phyloP scores from a whole-genome alignment of 768 basidiomycete species.

The Dioszegia hungarica region DNA sequence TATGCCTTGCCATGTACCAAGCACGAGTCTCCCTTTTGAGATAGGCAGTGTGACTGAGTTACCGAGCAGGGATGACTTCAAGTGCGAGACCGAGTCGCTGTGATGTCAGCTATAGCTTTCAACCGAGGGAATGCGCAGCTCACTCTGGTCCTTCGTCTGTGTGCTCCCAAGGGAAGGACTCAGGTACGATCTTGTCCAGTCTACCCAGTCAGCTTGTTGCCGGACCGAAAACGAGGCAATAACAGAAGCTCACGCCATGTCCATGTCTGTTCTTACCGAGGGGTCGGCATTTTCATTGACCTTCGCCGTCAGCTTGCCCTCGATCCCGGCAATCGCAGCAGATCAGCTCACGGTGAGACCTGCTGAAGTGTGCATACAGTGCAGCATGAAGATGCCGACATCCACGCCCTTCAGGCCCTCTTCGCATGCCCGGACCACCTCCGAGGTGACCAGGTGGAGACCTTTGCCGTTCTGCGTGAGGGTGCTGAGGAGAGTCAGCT shows the following conservation, averaged over 20 bases:
- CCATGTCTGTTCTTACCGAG: conserved; percentile 67
- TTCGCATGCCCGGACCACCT: conserved; percentile 63
- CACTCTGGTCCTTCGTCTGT: conserved; percentile 90
- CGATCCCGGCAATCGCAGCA: conserved; percentile 59
- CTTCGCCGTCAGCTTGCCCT: conserved; percentile 50
- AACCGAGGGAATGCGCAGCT: conserved; percentile 41
- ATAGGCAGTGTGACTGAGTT: conserved; percentile 79
- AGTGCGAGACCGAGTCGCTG: conserved; percentile 85
- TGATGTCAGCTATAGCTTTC: neutral
- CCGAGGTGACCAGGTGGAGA: conserved; percentile 78
- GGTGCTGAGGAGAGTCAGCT: conserved; percentile 21
- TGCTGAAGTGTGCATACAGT: conserved; percentile 58
- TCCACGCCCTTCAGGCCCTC: conserved; percentile 65
- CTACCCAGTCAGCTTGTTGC: neutral
- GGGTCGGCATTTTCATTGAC: conserved; percentile 85
- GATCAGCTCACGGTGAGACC: conserved; percentile 63
- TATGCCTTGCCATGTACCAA: conserved; percentile 95
- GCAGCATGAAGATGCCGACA: conserved; percentile 83
- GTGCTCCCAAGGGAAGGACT: conserved; percentile 73
- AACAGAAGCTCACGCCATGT: conserved; percentile 58
- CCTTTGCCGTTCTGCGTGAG: conserved; percentile 46
- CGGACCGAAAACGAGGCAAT: neutral
- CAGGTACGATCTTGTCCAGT: conserved; percentile 80
- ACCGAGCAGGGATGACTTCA: conserved; percentile 81
- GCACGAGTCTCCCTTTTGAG: conserved; percentile 64